Conservation (phyloP, 306 rosid genomes). For the Malus orientalis region DNA sequence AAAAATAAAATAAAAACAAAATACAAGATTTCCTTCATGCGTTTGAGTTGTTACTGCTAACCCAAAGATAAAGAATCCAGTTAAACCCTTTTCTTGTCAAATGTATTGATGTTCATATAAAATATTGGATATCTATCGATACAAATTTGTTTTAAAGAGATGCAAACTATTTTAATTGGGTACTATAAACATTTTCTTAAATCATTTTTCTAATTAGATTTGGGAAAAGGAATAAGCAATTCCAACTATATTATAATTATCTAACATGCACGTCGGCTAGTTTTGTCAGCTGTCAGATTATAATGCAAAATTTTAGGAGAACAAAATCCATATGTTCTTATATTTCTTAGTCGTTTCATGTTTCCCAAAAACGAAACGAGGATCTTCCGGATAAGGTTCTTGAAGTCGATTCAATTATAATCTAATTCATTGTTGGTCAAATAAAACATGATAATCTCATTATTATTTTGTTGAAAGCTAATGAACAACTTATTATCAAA, state of each 20-base stretch:
- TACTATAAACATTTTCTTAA: too few relatives aligned
- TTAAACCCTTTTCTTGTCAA: constrained; percentile 1
- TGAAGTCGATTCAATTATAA: background rate
- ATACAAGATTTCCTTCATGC: background rate
- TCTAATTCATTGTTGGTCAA: background rate
- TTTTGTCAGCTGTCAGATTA: constrained; percentile 2
- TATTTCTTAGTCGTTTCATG: background rate
- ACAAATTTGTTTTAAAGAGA: background rate
- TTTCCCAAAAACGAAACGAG: constrained; percentile 9
- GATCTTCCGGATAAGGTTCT: constrained; percentile 32
- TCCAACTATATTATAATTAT: background rate
- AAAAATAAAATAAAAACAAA: background rate
- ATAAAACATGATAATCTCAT: background rate
- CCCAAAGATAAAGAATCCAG: background rate
- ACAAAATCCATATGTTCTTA: constrained; percentile 6
- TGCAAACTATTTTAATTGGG: background rate
- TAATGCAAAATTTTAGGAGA: constrained; percentile 26
- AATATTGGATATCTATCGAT: background rate
- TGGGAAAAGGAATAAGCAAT: background rate
- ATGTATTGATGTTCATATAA: background rate
- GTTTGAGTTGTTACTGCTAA: background rate
- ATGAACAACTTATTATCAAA: too few relatives aligned
- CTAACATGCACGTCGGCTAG: constrained; percentile 3
- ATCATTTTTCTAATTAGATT: background rate
- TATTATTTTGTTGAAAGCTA: background rate